These are phyloP conservation scores for Barnettozyma californica DNA, from an alignment of 805 yeast genomes.

Conservation along the genomic window DNA sequence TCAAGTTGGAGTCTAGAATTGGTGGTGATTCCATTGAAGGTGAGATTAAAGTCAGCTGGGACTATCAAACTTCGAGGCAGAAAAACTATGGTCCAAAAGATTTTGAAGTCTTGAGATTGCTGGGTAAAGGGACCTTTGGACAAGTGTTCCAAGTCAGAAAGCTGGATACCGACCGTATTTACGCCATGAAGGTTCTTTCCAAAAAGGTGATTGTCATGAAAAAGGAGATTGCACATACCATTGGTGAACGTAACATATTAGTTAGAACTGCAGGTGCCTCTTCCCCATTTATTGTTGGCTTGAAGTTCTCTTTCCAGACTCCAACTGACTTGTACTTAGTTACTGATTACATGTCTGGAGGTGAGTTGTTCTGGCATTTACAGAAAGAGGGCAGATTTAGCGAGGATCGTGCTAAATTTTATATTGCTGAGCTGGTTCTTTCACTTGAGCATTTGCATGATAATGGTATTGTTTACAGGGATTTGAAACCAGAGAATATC, in stretches of 20 bases:
- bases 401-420: slow-evolving; percentile 93
- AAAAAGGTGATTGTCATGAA: slow-evolving; percentile 94
- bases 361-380: slow-evolving; percentile 93
- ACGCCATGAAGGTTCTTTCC: slow-evolving; percentile 95
- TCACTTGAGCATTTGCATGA: slow-evolving; percentile 94
- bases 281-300: slow-evolving; percentile 90
- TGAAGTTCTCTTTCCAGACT: slow-evolving; percentile 95
- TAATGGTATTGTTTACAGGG: slow-evolving; percentile 93
- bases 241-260: slow-evolving; percentile 91
- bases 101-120: slow-evolving; percentile 82
- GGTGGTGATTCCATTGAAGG: slow-evolving; percentile 69
- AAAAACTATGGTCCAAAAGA: slow-evolving; percentile 90
- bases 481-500: slow-evolving; percentile 94
- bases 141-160: slow-evolving; percentile 95
- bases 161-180: slow-evolving; percentile 81
- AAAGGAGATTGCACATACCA: slow-evolving; percentile 96
- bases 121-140: slow-evolving; percentile 97
- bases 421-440: slow-evolving; percentile 90
- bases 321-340: slow-evolving; percentile 88
- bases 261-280: slow-evolving; percentile 88
- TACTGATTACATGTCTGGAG: slow-evolving; percentile 97
- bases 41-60: slow-evolving; percentile 68
- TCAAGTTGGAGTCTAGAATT: slow-evolving; percentile 63
- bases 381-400: slow-evolving; percentile 93
- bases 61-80: slow-evolving; percentile 55